These are phyloP conservation scores for Mycosphaerella arachidis DNA, from an alignment of 2,329 filamentous ascomycete species.

Conservation along the genomic window DNA sequence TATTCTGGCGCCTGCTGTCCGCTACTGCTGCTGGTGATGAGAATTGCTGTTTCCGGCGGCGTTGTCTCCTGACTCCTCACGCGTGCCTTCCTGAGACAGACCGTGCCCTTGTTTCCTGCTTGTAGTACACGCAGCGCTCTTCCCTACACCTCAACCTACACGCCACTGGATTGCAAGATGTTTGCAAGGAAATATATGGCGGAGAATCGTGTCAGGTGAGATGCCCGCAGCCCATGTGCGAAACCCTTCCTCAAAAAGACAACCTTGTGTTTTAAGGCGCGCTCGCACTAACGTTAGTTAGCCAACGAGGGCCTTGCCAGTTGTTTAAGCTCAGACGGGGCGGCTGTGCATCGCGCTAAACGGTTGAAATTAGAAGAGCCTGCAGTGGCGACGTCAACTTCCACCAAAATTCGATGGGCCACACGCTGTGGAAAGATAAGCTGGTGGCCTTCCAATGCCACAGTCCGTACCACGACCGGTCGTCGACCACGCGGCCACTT, in stretches of 20 bases:
- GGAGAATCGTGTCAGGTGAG: neutral
- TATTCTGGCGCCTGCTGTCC: slow-evolving; percentile 7
- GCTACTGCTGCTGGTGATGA: neutral
- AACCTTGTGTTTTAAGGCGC: neutral
- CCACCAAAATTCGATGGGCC: neutral
- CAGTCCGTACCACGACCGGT: neutral
- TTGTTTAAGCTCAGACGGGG: neutral
- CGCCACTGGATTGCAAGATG: neutral
- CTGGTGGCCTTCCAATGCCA: neutral
- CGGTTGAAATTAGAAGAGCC: neutral
- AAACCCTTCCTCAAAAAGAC: too few relatives aligned
- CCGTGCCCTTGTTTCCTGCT: neutral
- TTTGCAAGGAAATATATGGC: neutral
- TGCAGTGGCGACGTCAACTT: neutral
- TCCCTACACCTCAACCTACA: neutral
- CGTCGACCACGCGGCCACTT: too few relatives aligned
- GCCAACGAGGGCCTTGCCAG: neutral
- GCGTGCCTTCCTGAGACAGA: slow-evolving; percentile 9
- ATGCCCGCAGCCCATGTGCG: neutral
- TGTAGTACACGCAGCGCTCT: neutral
- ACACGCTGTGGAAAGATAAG: neutral
- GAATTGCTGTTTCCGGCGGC: neutral
- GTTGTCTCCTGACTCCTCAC: slow-evolving; percentile 3
- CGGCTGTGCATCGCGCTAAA: neutral
- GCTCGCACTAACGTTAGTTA: neutral